Base-by-base conservation (phyloP, 495 filamentous ascomycete genomes). In the Penicillium robsamsonii region DNA sequence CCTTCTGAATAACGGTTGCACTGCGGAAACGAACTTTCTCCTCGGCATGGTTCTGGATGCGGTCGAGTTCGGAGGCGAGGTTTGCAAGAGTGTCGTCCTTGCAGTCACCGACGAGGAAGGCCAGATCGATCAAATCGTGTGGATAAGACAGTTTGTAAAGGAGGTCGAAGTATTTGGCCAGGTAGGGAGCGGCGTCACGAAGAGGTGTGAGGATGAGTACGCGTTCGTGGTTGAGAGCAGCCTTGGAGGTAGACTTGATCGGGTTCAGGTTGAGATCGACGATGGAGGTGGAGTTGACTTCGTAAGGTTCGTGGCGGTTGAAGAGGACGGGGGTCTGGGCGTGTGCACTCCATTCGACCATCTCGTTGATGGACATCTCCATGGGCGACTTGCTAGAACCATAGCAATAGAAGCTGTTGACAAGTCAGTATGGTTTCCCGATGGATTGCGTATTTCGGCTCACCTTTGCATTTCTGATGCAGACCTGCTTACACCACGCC, bases 191-290 rank as follows among this genome's bases (percentile, higher is more conserved):
- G 60, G 94, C 95, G 72, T 98, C 92, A 73, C 92, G 88, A 44
- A 98, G 79, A 33, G 94, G 94, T 5, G 95, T 97, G 64, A 98
- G 84, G 63, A 98, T 88, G 45, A 98, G 85, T n/a, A 98, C 83
- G 52, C 92, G 85, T 73, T 98, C 95, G 59, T 87, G 79, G 68
- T 92, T 96, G 54, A 78, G 57, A 44, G 85, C 68, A 31, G 93
- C 92, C 62, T 90, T 84, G 43, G 80, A 77, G 33, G 92, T 92
- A 3, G 93, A 96, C 64, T 79, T 84, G 73, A 97, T 86, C 12
- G 80, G 80, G 70, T 98, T 97, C 55, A 98, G 84, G 67, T 97
- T 78, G 64, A 97, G 78, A 49, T 83, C 81, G 41, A 79, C 58
- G 75, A 97, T 94, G n/a, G 84, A 86, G 29, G 81, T 81, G 46